Evolutionary conservation across 805 yeast genomes (phyloP).

Genomic region (Candida saitoana): DNA sequence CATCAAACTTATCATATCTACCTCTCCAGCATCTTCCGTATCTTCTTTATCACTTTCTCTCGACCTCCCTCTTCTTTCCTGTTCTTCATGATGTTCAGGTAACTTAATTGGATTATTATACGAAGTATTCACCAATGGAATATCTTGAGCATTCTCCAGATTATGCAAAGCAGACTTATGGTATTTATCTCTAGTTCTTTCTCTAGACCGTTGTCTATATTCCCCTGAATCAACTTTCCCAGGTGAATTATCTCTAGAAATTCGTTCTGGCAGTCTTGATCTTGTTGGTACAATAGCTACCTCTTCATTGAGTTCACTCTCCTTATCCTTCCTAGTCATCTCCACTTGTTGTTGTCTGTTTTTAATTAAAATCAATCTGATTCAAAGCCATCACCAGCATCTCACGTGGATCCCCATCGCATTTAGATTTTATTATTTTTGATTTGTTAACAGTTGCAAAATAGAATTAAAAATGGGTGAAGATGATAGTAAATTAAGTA

Average conservation of each 20-base stretch:
- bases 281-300: no score
- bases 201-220: not conserved
- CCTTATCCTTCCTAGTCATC: no score
- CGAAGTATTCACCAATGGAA: conserved; percentile 1
- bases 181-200: not conserved
- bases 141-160: conserved; percentile 1
- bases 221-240: not conserved
- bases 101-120: conserved; percentile 1
- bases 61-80: conserved; percentile 21
- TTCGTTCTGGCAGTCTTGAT: conserved; percentile 2
- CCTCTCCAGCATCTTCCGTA: conserved; percentile 4
- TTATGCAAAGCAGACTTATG: not conserved
- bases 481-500: conserved; percentile 46
- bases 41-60: conserved; percentile 17
- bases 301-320: no score
- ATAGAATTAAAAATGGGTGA: conserved; percentile 11
- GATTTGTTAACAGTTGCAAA: no score
- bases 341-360: not conserved
- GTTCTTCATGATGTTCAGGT: conserved; percentile 11
- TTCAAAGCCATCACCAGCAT: not conserved
- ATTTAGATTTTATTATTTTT: not conserved
- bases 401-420: not conserved
- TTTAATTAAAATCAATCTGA: not conserved
- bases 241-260: not conserved
- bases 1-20: conserved; percentile 43